Evolutionary conservation across 2,329 filamentous ascomycete genomes (phyloP).

Genomic region (Elsinoe fawcettii): DNA sequence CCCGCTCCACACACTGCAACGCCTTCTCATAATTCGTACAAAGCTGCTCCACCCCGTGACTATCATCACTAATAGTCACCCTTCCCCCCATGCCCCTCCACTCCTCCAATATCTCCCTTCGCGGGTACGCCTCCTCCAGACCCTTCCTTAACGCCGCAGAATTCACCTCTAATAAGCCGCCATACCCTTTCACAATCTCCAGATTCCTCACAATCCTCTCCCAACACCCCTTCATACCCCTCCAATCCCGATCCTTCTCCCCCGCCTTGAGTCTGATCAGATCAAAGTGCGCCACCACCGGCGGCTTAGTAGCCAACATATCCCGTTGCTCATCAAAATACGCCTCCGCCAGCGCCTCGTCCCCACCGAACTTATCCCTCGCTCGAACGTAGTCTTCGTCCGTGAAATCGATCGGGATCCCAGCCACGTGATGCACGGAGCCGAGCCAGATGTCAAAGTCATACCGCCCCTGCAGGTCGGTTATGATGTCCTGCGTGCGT

Average conservation of each 20-base stretch:
- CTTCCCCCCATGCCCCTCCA: conserved; percentile 54
- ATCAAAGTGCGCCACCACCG: conserved; percentile 89
- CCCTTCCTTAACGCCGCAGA: conserved; percentile 82
- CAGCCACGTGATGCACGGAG: conserved; percentile 81
- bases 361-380: conserved; percentile 50
- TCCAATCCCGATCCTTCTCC: conserved; percentile 34
- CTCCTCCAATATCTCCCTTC: conserved; percentile 67
- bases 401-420: conserved; percentile 85
- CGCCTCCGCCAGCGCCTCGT: conserved; percentile 66
- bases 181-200: conserved; percentile 59
- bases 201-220: conserved; percentile 66
- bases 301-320: conserved; percentile 70
- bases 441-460: conserved; percentile 84
- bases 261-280: conserved; percentile 72
- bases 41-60: conserved; percentile 79
- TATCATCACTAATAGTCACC: conserved; percentile 92
- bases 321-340: conserved; percentile 84
- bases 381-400: conserved; percentile 57
- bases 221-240: conserved; percentile 55
- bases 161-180: conserved; percentile 83
- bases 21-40: conserved; percentile 73
- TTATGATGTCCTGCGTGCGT: conserved; percentile 48
- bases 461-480: conserved; percentile 50
- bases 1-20: conserved; percentile 59
- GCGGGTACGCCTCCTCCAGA: conserved; percentile 82